Conservation (phyloP, 2,329 filamentous ascomycete species). For the Lasiodiplodia gonubiensis region DNA sequence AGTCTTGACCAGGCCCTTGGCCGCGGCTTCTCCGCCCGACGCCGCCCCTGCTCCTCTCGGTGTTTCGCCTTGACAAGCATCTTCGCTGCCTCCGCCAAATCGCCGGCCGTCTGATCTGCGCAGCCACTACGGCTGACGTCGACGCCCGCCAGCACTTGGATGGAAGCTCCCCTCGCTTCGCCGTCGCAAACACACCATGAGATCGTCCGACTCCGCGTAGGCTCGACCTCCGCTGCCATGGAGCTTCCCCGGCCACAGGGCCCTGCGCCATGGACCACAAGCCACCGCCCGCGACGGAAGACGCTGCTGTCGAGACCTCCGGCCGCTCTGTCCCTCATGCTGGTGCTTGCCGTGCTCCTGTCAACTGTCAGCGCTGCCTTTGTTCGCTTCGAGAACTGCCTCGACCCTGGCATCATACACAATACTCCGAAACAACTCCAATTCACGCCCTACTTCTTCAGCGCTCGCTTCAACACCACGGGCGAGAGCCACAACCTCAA, state of each 20-base stretch:
- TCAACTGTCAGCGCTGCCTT: constrained; percentile 54
- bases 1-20: constrained; percentile 3
- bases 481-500: constrained; percentile 69
- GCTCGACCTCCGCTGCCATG: constrained; percentile 23
- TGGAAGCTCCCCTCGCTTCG: constrained; percentile 22
- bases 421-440: constrained; percentile 70
- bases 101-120: constrained; percentile 26
- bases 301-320: constrained; percentile 3
- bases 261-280: constrained; percentile 5
- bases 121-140: constrained; percentile 26
- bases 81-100: constrained; percentile 22
- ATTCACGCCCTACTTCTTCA: constrained; percentile 76
- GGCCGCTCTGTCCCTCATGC: neutral
- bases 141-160: constrained; percentile 25
- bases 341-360: constrained; percentile 3
- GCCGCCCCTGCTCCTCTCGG: constrained; percentile 14
- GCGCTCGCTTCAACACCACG: constrained; percentile 72
- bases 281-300: constrained; percentile 23
- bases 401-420: constrained; percentile 64
- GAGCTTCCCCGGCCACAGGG: constrained; percentile 15
- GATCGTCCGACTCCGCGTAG: constrained; percentile 13
- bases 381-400: constrained; percentile 84
- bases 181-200: constrained; percentile 20
- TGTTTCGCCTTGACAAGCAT: constrained; percentile 27
- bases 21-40: constrained; percentile 4